Conservation (phyloP, 2,329 filamentous ascomycete genomes). For the Calonectria leucothoes region DNA sequence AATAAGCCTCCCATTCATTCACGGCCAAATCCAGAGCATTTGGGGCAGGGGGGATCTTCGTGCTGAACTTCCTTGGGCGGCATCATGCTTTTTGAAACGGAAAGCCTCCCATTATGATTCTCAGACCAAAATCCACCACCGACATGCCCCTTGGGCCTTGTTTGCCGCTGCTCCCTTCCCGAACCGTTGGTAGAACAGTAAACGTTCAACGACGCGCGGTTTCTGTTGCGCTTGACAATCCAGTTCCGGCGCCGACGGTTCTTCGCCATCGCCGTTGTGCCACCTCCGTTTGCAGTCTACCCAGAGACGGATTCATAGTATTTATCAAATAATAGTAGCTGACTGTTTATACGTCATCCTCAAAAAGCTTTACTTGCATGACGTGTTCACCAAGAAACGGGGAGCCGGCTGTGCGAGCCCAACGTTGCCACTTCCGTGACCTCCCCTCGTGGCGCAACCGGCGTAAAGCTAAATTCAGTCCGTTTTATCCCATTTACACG, state of each 20-base stretch:
- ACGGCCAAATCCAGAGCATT: neutral
- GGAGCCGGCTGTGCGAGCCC: neutral
- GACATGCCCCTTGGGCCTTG: neutral
- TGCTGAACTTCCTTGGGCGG: neutral
- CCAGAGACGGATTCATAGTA: neutral
- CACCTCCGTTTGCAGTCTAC: neutral
- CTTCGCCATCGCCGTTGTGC: neutral
- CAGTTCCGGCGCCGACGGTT: neutral
- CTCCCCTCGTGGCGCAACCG: neutral
- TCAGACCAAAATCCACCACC: too few relatives aligned
- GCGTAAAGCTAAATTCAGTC: neutral
- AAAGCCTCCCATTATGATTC: neutral
- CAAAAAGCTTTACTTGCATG: neutral
- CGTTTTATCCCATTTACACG: neutral
- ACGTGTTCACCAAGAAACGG: neutral
- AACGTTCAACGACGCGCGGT: neutral
- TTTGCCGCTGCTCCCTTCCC: neutral
- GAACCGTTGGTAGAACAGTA: neutral
- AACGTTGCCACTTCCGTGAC: neutral
- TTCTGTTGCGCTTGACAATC: neutral
- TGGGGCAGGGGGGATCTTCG: neutral
- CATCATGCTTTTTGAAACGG: neutral
- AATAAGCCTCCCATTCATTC: neutral
- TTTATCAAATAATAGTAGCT: too few relatives aligned
- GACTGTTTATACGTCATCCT: too few relatives aligned